Base-by-base conservation (phyloP, 352 stramenopile species). In the Pythium plurisporium region DNA sequence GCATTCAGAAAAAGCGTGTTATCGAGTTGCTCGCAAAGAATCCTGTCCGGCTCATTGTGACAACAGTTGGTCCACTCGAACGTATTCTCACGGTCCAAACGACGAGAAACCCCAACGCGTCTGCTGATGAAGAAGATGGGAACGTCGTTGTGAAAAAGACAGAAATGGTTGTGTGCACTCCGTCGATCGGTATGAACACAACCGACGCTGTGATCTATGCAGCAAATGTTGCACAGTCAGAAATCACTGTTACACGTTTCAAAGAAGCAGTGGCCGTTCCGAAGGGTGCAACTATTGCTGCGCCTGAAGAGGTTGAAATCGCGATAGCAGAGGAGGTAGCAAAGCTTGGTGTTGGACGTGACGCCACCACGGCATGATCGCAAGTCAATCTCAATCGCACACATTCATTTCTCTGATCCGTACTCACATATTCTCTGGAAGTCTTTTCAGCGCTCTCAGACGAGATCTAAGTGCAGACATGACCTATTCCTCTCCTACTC, bases 111-210 rank as follows among this genome's bases (percentile, higher is more conserved):
- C 22, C 27, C 5, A 44, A 57, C 11, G 49, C 50, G 8, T 54
- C 46, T 17, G 43, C 69, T 5, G 68, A 83, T 31, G 70, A 70
- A 9, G 59, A 67, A 15, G 71, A 65, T 14, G 58, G 55, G 22
- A 22, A 23, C 2, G 26, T 53, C 14, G 29, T 75, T 2, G 70
- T 79, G 19, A 83, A 84, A 63, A 85, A 85, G 31, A 87, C 78
- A 27, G 66, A 87, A 34, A 49, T 89, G 31, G 55, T 88, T 23
- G 65, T 60, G 19, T 86, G 78, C 40, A 76, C 74, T 57, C 47
- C 67, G 14, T 61, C 72, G n/a, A 51, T 26, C 12, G 34, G 59
- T 51, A 1, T 52, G 20, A 14, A n/a, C 15, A 26, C 23, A 12
- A 38, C 40, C 14, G 33, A 51, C n/a, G 26, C 9, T 30, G 23